Evolutionary conservation across 441 rosid genomes (phyloP), one percentile per base, ranked within the genome.

Genomic region (Populus hybrid): DNA sequence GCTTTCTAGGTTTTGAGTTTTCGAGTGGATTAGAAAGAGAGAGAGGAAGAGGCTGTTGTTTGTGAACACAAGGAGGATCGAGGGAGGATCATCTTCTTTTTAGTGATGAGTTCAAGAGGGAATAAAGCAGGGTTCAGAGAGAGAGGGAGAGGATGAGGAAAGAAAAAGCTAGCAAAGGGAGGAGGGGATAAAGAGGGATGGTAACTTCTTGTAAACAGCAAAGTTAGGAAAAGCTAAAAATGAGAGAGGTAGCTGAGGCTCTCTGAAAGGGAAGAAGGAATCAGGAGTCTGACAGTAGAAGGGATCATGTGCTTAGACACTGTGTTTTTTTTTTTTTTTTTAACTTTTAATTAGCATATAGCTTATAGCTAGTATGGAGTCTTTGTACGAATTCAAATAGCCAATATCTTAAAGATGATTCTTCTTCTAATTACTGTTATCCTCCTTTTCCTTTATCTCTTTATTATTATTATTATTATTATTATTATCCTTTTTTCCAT

Each of bases 161-260:
- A 84, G 83, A 71, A 81, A 79, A 82, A 23, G 65, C 14, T 61
- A 61, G 65, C 76, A 77, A 73, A 70, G 78, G 28, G 53, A 65
- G 31, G 28, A 40, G 26, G 71, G 79, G 86, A 76, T 86, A 86
- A 90, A 88, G 90, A 80, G 78, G 78, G 76, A 88, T 85, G 91
- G 90, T 88, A 86, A 87, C 88, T 90, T 88, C 87, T 86, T 89
- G 87, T 87, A 82, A 87, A 84, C 85, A 91, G 77, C 86, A 85
- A 84, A 87, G 81, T 69, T 69, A 69, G 35, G 69, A 82, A 45
- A 70, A 82, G 75, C 63, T 63, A 68, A 53, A 77, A 84, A 75
- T 40, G 74, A 73, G 77, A 66, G 81, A 64, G 64, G 50, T 4
- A 71, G 67, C 71, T n/a, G 14, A 24, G 40, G 35, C 26, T 61